These are phyloP conservation scores for Mycena sanguinolenta DNA, from an alignment of 768 basidiomycete species.

Conservation along the genomic window DNA sequence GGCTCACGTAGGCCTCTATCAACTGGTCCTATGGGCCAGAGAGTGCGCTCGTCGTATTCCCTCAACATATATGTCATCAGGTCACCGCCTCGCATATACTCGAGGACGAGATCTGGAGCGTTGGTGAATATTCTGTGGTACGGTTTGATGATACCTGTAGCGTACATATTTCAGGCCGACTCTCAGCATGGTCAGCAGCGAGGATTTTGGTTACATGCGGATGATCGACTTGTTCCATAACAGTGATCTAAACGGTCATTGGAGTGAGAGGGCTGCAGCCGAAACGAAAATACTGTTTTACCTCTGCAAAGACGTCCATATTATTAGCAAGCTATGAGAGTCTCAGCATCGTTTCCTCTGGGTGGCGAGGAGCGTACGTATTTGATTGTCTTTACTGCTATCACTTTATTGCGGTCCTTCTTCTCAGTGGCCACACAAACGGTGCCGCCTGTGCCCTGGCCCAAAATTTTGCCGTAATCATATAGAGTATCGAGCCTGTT, in stretches of 20 bases:
- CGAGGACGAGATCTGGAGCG: constrained; percentile 24
- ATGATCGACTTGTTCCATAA: constrained; percentile 22
- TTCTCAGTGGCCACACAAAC: constrained; percentile 9
- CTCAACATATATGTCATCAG: constrained; percentile 19
- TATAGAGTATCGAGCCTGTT: constrained; percentile 18
- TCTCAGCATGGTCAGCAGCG: background rate
- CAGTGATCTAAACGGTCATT: constrained; percentile 11
- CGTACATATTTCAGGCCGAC: constrained; percentile 21
- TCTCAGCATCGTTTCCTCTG: background rate
- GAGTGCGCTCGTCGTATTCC: background rate
- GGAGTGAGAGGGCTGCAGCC: background rate
- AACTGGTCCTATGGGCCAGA: background rate
- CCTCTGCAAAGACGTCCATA: constrained; percentile 19
- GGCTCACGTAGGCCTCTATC: constrained; percentile 26
- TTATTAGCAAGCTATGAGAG: background rate
- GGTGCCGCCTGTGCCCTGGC: constrained; percentile 17
- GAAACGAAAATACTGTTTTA: background rate
- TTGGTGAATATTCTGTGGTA: background rate
- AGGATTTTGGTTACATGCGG: constrained; percentile 24
- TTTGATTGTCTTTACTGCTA: constrained; percentile 30
- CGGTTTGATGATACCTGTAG: background rate
- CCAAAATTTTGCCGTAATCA: background rate
- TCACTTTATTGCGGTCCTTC: background rate
- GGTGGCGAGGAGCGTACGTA: constrained; percentile 15
- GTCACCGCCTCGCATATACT: constrained; percentile 26